phyloP scores from a whole-genome alignment of 2,329 filamentous ascomycete genomes.

The Claviceps fusiformis region DNA sequence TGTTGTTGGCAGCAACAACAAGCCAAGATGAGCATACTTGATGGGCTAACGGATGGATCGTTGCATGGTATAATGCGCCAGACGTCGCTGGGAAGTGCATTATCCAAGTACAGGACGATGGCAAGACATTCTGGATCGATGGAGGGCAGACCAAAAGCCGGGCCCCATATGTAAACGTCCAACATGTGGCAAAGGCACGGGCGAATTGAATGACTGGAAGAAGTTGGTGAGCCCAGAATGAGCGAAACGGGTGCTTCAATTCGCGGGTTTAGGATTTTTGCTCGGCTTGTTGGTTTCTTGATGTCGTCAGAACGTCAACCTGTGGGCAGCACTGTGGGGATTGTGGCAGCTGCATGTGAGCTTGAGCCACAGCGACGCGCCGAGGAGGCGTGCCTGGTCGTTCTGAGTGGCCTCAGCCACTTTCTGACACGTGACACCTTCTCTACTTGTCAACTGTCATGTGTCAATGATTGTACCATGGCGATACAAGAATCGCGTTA shows the following conservation, averaged over 20 bases:
- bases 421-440: neutral
- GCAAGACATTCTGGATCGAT: constrained; percentile 87
- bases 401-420: neutral
- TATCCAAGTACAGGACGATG: constrained; percentile 60
- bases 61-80: constrained; percentile 65
- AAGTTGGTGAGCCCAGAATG: neutral
- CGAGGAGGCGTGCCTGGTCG: neutral
- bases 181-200: constrained; percentile 15
- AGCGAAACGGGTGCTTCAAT: neutral
- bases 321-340: neutral
- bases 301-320: neutral
- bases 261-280: neutral
- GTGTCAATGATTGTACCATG: too few species aligned
- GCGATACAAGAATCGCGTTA: too few species aligned
- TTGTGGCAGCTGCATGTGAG: neutral
- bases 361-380: neutral
- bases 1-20: neutral
- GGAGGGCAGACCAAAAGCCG: constrained; percentile 77
- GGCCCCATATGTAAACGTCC: constrained; percentile 80
- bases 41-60: constrained; percentile 57
- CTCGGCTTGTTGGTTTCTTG: neutral
- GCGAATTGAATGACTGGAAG: neutral
- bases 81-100: constrained; percentile 40
- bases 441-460: too few species aligned
- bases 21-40: constrained; percentile 35